Evolutionary conservation across 345 rosid genomes (phyloP).

Genomic region (Eucalyptus pauciflora): DNA sequence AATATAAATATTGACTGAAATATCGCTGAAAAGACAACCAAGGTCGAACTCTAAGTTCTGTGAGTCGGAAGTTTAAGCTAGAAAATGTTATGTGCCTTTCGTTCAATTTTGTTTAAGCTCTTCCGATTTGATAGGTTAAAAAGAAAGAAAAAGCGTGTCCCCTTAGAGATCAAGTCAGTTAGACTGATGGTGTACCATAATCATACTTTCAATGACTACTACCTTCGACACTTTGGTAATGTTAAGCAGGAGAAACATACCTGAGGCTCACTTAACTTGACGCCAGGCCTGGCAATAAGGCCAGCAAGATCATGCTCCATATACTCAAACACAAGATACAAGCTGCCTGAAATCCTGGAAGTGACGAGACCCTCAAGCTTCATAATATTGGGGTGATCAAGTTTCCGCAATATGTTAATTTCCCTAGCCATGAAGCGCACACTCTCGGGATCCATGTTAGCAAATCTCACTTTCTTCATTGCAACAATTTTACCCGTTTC

Average conservation of each 20-base stretch:
- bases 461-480: slow-evolving; percentile 89
- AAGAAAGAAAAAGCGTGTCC: not conserved
- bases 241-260: slow-evolving; percentile 11
- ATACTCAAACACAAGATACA: slow-evolving; percentile 84
- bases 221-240: not conserved
- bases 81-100: not conserved
- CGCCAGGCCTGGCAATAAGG: slow-evolving; percentile 58
- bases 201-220: not conserved
- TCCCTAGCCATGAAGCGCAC: slow-evolving; percentile 96
- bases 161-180: not conserved
- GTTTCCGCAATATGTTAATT: slow-evolving; percentile 61
- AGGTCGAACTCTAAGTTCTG: not conserved
- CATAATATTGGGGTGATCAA: slow-evolving; percentile 84
- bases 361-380: slow-evolving; percentile 79
- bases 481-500: slow-evolving; percentile 67
- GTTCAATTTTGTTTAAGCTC: not conserved
- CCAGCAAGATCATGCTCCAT: slow-evolving; percentile 97
- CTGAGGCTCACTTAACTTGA: slow-evolving; percentile 76
- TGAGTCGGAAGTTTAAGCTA: not conserved
- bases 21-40: not conserved
- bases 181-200: not conserved
- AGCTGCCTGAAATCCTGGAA: slow-evolving; percentile 64
- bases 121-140: not conserved
- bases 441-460: slow-evolving; percentile 84
- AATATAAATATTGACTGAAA: not conserved